Base-by-base conservation (phyloP, 177 flowering plant species). In the Vitis hybrid region DNA sequence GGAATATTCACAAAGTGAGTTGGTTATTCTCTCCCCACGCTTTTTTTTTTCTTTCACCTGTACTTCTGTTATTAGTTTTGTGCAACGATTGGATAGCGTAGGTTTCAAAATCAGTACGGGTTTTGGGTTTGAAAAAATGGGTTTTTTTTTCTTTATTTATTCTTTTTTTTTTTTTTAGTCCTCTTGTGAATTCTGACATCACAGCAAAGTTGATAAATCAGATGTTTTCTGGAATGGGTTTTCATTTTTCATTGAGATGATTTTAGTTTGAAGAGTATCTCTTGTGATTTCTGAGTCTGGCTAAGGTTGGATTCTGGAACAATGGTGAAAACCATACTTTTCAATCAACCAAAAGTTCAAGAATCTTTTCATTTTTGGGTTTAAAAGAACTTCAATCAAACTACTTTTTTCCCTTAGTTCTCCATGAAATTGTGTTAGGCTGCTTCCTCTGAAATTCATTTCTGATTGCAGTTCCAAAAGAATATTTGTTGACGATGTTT, bases 401-500 rank as follows among this genome's bases (percentile, higher is more conserved):
- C 9, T 11, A 10, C 30, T 34, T 71, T 56, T 52, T 5, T 11
- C 14, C 17, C 40, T 26, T 49, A 12, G 6, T 15, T 50, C 12
- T 32, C 4, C 10, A 64, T 64, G 69, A 52, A n/a, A 49, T 55
- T 63, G 57, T 66, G 23, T 65, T 75, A n/a, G 72, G 64, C 23
- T 72, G 56, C 65, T 75, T 64, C 50, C 74, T 77, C 84, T 84
- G 76, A 77, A 79, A 76, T 74, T 74, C 60, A 74, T 76, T 66
- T 81, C 65, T 84, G 77, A 72, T 82, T 78, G 79, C 87, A 81
- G 82, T 84, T 78, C 54, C 67, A 64, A 73, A 71, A 64, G 55
- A 72, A 60, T 75, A 75, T 72, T 78, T 72, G 76, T 72, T 80
- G 81, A 82, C 75, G 76, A 79, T 79, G 86, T 81, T 82, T 81